Evolutionary conservation across 2,329 filamentous ascomycete species (phyloP).

Genomic region (Graphiopsis chlorocephala): DNA sequence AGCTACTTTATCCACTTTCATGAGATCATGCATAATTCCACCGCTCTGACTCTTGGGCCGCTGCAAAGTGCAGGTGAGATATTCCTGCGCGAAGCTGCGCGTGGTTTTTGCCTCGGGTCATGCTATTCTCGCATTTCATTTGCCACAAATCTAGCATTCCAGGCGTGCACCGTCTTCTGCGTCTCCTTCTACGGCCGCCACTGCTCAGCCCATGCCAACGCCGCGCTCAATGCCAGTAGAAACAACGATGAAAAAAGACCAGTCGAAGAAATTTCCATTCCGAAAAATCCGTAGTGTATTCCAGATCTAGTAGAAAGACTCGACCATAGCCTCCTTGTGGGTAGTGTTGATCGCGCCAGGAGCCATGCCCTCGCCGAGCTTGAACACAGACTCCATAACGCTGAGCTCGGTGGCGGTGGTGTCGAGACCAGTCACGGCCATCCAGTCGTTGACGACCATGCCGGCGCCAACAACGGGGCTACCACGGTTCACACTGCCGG

Average conservation of each 20-base stretch:
- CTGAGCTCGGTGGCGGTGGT: conserved; percentile 97
- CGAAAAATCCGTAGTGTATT: background rate
- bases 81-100: background rate
- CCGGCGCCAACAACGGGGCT: conserved; percentile 93
- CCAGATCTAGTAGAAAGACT: conserved; percentile 81
- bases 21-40: conserved; percentile 1
- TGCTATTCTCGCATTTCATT: background rate
- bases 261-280: background rate
- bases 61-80: background rate
- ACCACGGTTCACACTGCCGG: conserved; percentile 89
- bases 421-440: conserved; percentile 91
- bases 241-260: background rate
- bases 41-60: background rate
- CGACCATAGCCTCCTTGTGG: conserved; percentile 97
- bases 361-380: conserved; percentile 75
- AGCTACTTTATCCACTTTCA: background rate
- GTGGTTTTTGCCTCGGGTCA: background rate
- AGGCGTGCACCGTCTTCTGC: background rate
- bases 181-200: background rate
- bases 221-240: conserved; percentile 11
- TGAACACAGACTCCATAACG: conserved; percentile 94
- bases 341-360: conserved; percentile 75
- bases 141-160: background rate
- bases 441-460: conserved; percentile 97
- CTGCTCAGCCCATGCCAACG: background rate